Evolutionary conservation across 176 grass and related monocot genomes (phyloP), one percentile per base, ranked within the genome.

Genomic region (Elaeis guineensis): DNA sequence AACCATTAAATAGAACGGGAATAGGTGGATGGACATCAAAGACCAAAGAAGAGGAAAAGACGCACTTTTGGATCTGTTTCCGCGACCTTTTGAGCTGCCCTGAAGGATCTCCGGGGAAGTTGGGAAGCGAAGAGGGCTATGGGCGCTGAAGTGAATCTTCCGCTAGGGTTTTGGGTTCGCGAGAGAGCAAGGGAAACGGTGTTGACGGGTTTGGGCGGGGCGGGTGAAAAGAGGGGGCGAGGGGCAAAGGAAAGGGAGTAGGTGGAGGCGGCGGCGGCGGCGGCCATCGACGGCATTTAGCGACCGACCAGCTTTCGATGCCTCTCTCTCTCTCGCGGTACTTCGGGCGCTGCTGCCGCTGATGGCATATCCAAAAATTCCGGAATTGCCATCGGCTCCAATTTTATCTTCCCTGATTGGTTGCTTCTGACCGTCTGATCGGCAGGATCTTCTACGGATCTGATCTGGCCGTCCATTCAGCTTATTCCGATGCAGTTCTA

Each of bases 21-120:
- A 18, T 21, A 15, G 19, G 19, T 18, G 9, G 3, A 25, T 14
- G 17, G 4, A 52, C 25, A 25, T 11, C 25, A 20, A 17, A 15
- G 29, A 57, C 4, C 1, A 6, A 49, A 6, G 30, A 24, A 25
- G 51, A 32, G 5, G 8, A 72, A 55, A 54, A 22, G 15, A 55
- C 18, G 19, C 70, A 73, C 70, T 50, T 55, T 55, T 48, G 58
- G 29, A 21, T 50, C 29, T 2, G 70, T 55, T 48, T 73, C 70
- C 29, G 59, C 50, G 51, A 73, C 59, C 19, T 54, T 55, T 14
- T 44, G 49, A 19, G 24, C 28, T n/a, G 25, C 26, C 28, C 16
- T 21, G 25, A 49, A 63, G 15, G 26, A 55, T 35, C 59, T 63
- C 19, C 70, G 59, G 16, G 19, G 70, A 11, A 23, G 23, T 17